Percentiles rank a stretch among this genome's conserved stretches.
These are phyloP conservation scores for Ogataea sp. DNA, from an alignment of 805 yeast species.

Conservation along the genomic window DNA sequence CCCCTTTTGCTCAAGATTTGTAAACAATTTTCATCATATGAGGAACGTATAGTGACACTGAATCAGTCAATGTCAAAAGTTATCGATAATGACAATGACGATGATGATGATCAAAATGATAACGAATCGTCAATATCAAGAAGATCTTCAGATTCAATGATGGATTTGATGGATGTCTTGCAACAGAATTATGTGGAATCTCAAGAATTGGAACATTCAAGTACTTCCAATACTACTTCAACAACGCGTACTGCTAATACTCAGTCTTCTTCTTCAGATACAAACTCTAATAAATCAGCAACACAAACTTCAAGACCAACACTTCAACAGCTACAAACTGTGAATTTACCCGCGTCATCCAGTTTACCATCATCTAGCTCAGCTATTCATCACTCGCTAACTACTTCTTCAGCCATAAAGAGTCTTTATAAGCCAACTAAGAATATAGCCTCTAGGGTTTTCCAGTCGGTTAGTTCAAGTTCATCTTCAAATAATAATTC, in stretches of 20 bases:
- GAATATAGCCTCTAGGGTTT: background rate
- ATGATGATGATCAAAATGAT: slow-evolving; percentile 2
- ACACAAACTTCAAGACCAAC: background rate
- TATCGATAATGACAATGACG: background rate
- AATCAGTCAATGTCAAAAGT: background rate
- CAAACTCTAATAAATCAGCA: background rate
- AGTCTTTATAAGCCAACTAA: slow-evolving; percentile 1
- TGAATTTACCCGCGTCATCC: background rate
- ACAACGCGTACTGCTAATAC: background rate
- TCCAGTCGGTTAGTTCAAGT: background rate
- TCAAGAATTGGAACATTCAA: background rate
- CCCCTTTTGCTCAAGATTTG: background rate
- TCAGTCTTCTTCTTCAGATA: background rate
- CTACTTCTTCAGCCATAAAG: too few relatives aligned
- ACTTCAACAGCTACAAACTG: too few relatives aligned
- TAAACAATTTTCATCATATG: background rate
- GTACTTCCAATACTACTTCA: background rate
- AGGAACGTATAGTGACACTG: background rate
- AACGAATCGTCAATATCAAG: background rate
- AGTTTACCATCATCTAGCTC: background rate
- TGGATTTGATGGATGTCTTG: slow-evolving; percentile 17
- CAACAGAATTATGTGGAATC: slow-evolving; percentile 6
- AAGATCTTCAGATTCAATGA: slow-evolving; percentile 4
- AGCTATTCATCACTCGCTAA: too few relatives aligned
- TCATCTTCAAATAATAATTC: background rate